Base-by-base conservation (phyloP, 2,329 filamentous ascomycete genomes). In the Emergomyces orientalis region DNA sequence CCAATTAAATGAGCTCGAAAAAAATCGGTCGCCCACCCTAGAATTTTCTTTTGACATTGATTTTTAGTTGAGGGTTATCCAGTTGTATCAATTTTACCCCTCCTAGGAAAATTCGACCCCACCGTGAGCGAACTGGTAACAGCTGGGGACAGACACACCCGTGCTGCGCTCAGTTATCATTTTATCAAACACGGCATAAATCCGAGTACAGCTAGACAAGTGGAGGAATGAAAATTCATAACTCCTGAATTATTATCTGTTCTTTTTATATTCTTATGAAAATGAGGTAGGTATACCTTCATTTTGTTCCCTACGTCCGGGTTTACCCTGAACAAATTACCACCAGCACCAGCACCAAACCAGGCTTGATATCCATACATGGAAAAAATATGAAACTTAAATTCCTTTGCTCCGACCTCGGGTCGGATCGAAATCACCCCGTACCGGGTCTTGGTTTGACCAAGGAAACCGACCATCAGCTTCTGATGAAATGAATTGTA, bases 251-350 rank as follows among this genome's bases (percentile, higher is more conserved):
- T n/a, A 58, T 25, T 49, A 49, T 27, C 47, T 27, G 9, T 6
- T 13, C n/a, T 25, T 41, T 25, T 41, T 41, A 13, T 14, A 19
- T 43, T 14, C 8, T n/a, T 32, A 17, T 47, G 41, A 45, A 45
- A 58, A n/a, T 27, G n/a, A 58, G 19, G 22, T 55, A 37, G 17
- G n/a, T n/a, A 22, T 5, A 55, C 17, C 13, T 32, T 37, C 37
- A 4, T 25, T 56, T 39, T 14, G 32, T 25, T 56, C 54, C 54
- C 54, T 41, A 13, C 32, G 32, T 25, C 54, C 54, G 32, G 52
- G 32, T 14, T 59, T 17, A 59, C 56, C 39, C n/a, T 59, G 56
- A 58, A 22, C 52, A 55, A 37, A 37, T 27, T 49, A n/a, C 22
- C 27, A 34, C 14, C 30, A 55, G 30, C 17, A 34, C 32, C n/a